Conservation (phyloP, 116 monocot genomes). For the Zostera marina region DNA sequence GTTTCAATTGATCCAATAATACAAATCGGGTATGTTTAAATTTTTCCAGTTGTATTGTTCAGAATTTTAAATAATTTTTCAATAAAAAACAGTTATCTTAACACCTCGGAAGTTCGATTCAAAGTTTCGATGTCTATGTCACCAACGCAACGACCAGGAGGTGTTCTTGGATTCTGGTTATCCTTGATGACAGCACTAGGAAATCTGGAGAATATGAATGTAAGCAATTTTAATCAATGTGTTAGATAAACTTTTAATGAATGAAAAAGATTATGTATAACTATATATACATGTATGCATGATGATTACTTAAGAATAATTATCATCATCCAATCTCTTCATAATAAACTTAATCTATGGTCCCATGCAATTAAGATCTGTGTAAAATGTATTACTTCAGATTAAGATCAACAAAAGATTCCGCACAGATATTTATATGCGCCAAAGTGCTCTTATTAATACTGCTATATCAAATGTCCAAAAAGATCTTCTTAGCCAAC, state of each 20-base stretch:
- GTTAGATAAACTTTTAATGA: neutral
- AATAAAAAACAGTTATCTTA: conserved; percentile 41
- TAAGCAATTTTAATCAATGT: conserved; percentile 10
- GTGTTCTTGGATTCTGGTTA: conserved; percentile 95
- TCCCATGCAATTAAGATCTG: neutral
- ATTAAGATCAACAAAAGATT: conserved; percentile 71
- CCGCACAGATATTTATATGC: conserved; percentile 61
- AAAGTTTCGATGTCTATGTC: conserved; percentile 95
- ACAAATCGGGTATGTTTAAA: conserved; percentile 65
- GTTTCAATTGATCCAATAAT: conserved; percentile 82
- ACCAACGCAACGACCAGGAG: conserved; percentile 78
- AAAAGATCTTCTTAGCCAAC: conserved; percentile 88
- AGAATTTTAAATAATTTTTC: neutral
- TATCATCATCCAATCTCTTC: neutral
- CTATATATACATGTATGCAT: neutral
- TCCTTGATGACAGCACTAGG: conserved; percentile 97
- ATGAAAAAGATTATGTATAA: neutral
- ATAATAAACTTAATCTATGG: neutral
- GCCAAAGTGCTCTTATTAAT: conserved; percentile 68
- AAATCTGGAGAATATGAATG: conserved; percentile 94
- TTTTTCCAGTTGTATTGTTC: neutral
- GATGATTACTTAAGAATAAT: neutral
- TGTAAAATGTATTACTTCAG: conserved; percentile 9
- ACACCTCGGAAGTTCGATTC: conserved; percentile 82
- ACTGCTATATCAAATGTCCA: conserved; percentile 62